Evolutionary conservation across 768 basidiomycete genomes (phyloP).

Genomic region (Gloeopeniophorella convolvens): DNA sequence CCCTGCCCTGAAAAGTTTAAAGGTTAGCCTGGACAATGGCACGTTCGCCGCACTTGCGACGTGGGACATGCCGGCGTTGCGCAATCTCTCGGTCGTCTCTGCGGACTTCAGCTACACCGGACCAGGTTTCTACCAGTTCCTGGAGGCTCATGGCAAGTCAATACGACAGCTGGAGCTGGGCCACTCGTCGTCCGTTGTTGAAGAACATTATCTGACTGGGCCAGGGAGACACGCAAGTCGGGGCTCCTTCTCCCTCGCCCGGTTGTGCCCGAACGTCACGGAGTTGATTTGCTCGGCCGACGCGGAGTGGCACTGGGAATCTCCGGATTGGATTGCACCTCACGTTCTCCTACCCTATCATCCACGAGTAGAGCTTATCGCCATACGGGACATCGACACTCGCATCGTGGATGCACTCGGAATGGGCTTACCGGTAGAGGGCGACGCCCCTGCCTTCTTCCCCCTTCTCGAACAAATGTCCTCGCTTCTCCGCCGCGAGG

Average conservation of each 20-base stretch:
- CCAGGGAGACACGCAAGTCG: slow-evolving; percentile 26
- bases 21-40: slow-evolving; percentile 63
- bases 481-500: slow-evolving; percentile 47
- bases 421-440: slow-evolving; percentile 21
- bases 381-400: slow-evolving; percentile 64
- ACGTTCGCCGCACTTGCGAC: slow-evolving; percentile 60
- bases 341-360: slow-evolving; percentile 65
- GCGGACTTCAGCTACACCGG: slow-evolving; percentile 69
- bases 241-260: slow-evolving; percentile 44
- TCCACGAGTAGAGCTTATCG: slow-evolving; percentile 55
- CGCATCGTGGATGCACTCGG: slow-evolving; percentile 41
- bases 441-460: slow-evolving; percentile 53
- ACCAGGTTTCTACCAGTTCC: slow-evolving; percentile 57
- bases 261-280: slow-evolving; percentile 61
- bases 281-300: slow-evolving; percentile 73
- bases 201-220: slow-evolving; percentile 58
- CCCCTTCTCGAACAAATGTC: slow-evolving; percentile 59
- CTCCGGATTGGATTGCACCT: slow-evolving; percentile 76
- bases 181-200: slow-evolving; percentile 59
- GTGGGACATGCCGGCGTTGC: slow-evolving; percentile 60
- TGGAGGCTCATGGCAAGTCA: slow-evolving; percentile 56
- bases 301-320: slow-evolving; percentile 77
- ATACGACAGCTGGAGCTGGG: slow-evolving; percentile 65
- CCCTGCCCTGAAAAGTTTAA: slow-evolving; percentile 62
- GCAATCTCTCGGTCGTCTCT: slow-evolving; percentile 59